Evolutionary conservation across 1,139 yeast genomes (phyloP).

Genomic region (Yamadazyma atmosphaerica): DNA sequence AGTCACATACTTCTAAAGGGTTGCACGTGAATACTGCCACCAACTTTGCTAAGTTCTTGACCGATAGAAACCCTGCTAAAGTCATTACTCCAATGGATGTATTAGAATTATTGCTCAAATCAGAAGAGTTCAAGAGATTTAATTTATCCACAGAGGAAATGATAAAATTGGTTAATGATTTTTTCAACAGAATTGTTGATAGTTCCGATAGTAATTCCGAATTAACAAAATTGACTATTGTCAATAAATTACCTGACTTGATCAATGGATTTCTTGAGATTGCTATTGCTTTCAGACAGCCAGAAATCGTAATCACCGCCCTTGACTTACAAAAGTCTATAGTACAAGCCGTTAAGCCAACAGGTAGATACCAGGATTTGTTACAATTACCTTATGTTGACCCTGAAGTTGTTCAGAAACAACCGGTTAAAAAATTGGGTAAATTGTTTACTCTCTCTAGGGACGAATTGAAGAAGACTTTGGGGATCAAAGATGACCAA

Average conservation of each 20-base stretch:
- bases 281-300: slow-evolving; percentile 74
- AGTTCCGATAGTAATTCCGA: not conserved
- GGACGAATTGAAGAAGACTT: slow-evolving; percentile 53
- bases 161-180: not conserved
- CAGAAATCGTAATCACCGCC: slow-evolving; percentile 62
- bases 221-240: slow-evolving; percentile 41
- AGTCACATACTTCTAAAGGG: slow-evolving; percentile 79
- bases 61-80: slow-evolving; percentile 77
- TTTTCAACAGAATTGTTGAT: not conserved
- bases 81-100: slow-evolving; percentile 61
- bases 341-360: slow-evolving; percentile 73
- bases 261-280: slow-evolving; percentile 77
- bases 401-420: slow-evolving; percentile 40
- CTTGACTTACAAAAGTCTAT: slow-evolving; percentile 71
- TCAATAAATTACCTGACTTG: slow-evolving; percentile 64
- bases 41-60: slow-evolving; percentile 58
- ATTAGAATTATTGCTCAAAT: slow-evolving; percentile 59
- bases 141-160: not conserved
- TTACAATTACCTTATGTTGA: slow-evolving; percentile 81
- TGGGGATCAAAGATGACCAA: slow-evolving; percentile 53
- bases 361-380: slow-evolving; percentile 58
- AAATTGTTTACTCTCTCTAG: slow-evolving; percentile 61
- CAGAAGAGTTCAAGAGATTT: slow-evolving; percentile 54
- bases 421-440: slow-evolving; percentile 59
- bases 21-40: slow-evolving; percentile 83